These are phyloP conservation scores for Exophiala sp. DNA, from an alignment of 2,329 filamentous ascomycete genomes.

Conservation along the genomic window DNA sequence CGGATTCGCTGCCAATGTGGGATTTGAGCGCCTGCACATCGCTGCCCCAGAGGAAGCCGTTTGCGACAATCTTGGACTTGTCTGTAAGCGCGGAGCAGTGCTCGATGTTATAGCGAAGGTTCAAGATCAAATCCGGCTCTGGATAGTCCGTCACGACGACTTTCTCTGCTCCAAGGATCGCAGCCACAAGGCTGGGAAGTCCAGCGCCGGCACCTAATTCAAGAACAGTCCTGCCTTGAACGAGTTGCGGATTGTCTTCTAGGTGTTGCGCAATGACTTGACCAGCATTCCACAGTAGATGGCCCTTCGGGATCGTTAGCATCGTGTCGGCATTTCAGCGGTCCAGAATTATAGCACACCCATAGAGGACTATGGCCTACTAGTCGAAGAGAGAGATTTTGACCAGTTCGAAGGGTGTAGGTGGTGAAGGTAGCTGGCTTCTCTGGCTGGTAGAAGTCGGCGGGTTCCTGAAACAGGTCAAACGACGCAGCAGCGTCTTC, in stretches of 20 bases:
- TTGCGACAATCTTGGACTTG: constrained; percentile 48
- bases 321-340: background rate
- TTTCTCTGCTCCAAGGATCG: constrained; percentile 61
- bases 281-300: constrained; percentile 86
- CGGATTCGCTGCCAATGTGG: constrained; percentile 41
- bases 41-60: constrained; percentile 80
- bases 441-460: constrained; percentile 71
- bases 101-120: constrained; percentile 68
- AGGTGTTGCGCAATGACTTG: constrained; percentile 72
- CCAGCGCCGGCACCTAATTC: constrained; percentile 87
- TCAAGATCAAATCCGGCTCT: constrained; percentile 73
- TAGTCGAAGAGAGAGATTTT: constrained; percentile 63
- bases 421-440: constrained; percentile 67
- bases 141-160: constrained; percentile 83
- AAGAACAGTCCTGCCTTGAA: constrained; percentile 65
- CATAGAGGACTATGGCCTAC: constrained; percentile 85
- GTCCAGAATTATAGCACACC: constrained; percentile 42
- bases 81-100: constrained; percentile 46
- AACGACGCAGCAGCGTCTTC: constrained; percentile 36
- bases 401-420: constrained; percentile 63
- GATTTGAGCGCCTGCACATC: constrained; percentile 54
- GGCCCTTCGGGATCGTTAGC: constrained; percentile 51
- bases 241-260: constrained; percentile 58
- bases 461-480: constrained; percentile 71
- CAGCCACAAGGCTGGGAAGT: constrained; percentile 72